A percentile compares a stretch with the other conserved stretches of the same genome.
Conservation (phyloP, 2,329 filamentous ascomycete species). For the Neofusicoccum kwambonambiense region DNA sequence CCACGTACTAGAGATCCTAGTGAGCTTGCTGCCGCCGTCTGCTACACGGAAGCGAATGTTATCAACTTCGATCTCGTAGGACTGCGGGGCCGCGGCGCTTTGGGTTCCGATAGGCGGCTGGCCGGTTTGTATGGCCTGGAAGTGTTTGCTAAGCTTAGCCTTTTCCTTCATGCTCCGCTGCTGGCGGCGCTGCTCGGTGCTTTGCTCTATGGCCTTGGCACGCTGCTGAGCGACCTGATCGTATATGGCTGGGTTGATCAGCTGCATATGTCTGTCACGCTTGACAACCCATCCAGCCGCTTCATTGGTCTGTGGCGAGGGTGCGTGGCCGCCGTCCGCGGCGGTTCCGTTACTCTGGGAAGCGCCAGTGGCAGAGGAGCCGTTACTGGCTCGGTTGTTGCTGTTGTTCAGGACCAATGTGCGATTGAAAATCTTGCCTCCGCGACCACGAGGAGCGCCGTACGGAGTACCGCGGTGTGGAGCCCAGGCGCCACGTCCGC, state of each 20-base stretch:
- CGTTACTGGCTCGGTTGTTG: neutral
- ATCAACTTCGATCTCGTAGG: conserved; percentile 65
- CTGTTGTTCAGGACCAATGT: conserved; percentile 65
- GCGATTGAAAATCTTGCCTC: conserved; percentile 46
- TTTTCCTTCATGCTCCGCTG: conserved; percentile 59
- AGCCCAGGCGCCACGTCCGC: conserved; percentile 22
- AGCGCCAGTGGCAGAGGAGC: neutral
- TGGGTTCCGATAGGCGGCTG: neutral
- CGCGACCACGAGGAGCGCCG: conserved; percentile 36
- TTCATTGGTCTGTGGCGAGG: conserved; percentile 12
- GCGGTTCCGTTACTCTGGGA: conserved; percentile 19
- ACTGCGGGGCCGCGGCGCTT: neutral
- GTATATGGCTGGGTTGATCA: conserved; percentile 78
- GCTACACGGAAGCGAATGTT: conserved; percentile 72
- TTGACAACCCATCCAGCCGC: conserved; percentile 63
- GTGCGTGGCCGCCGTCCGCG: neutral
- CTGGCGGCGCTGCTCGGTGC: conserved; percentile 57
- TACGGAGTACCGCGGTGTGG: conserved; percentile 29
- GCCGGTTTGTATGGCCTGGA: conserved; percentile 22
- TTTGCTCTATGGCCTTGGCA: conserved; percentile 70
- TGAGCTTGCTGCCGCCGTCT: conserved; percentile 78
- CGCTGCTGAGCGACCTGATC: conserved; percentile 70
- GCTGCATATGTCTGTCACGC: conserved; percentile 73
- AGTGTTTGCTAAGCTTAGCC: conserved; percentile 54
- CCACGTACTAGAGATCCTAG: conserved; percentile 72